A percentile compares a stretch with the other conserved stretches of the same genome.
These are phyloP conservation scores for Tetracladium marchalianum DNA, from an alignment of 495 filamentous ascomycete species.

Conservation along the genomic window DNA sequence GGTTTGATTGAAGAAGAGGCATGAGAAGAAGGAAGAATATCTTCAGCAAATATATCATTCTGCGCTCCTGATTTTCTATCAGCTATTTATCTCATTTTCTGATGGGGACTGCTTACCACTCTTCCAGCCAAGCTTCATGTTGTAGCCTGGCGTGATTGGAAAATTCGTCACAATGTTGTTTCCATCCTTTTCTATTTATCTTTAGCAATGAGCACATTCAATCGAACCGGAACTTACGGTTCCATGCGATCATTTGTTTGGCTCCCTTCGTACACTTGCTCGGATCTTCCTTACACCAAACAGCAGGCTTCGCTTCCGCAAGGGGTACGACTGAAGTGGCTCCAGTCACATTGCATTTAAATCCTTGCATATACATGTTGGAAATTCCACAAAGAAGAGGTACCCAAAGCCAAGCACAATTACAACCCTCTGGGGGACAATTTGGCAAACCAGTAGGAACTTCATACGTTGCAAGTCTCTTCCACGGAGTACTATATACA, in stretches of 20 bases:
- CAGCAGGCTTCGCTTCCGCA: conserved; percentile 29
- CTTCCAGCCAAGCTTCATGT: conserved; percentile 1
- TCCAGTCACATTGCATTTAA: conserved; percentile 40
- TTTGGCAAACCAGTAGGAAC: conserved; percentile 35
- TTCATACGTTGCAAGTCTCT: conserved; percentile 35
- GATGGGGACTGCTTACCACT: too few species aligned
- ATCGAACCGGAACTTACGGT: conserved; percentile 23
- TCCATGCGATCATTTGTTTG: conserved; percentile 46
- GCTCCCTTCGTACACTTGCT: conserved; percentile 38
- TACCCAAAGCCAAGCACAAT: conserved; percentile 49
- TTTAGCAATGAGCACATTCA: background rate
- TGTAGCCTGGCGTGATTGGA: conserved; percentile 27
- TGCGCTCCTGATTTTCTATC: conserved; percentile 33
- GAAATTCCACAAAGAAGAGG: conserved; percentile 32
- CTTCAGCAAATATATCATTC: conserved; percentile 33
- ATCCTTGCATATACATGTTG: conserved; percentile 42
- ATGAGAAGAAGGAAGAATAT: background rate
- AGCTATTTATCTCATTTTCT: conserved; percentile 1
- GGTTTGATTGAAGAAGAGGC: too few species aligned
- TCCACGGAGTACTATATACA: conserved; percentile 35
- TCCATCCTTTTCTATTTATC: conserved; percentile 23
- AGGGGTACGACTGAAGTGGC: conserved; percentile 29
- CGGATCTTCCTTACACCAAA: conserved; percentile 31
- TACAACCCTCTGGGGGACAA: conserved; percentile 41
- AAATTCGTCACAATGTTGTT: conserved; percentile 28